These are phyloP conservation scores for Neopestalotiopsis clavispora DNA, from an alignment of 2,329 filamentous ascomycete species.

Conservation along the genomic window DNA sequence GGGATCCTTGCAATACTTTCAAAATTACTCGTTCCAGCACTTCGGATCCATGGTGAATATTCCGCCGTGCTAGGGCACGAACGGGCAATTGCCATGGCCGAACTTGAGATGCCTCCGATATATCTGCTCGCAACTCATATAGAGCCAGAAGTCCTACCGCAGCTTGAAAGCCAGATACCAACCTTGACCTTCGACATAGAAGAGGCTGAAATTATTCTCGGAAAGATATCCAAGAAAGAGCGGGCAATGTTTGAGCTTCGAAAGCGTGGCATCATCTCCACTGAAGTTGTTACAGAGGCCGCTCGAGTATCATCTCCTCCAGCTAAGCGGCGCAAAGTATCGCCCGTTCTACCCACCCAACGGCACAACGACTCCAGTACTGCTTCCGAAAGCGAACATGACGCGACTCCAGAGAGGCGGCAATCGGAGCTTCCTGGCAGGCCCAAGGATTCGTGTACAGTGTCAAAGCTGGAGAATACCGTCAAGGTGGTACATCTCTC, in stretches of 20 bases:
- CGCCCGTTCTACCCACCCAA: constrained; percentile 21
- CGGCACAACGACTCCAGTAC: constrained; percentile 31
- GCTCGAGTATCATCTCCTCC: constrained; percentile 23
- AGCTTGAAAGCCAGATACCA: constrained; percentile 67
- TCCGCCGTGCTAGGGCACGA: neutral
- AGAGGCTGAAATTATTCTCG: constrained; percentile 77
- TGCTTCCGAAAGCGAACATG: constrained; percentile 31
- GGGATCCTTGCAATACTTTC: neutral
- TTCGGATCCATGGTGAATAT: neutral
- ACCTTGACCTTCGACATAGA: constrained; percentile 72
- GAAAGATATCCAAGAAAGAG: constrained; percentile 70
- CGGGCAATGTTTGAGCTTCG: constrained; percentile 81
- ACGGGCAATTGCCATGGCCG: constrained; percentile 25
- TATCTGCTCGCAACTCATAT: constrained; percentile 78
- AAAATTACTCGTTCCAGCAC: neutral
- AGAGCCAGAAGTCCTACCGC: constrained; percentile 62
- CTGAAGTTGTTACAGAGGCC: constrained; percentile 43
- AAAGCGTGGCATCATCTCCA: constrained; percentile 64
- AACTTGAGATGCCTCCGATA: constrained; percentile 62
- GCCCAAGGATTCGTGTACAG: constrained; percentile 11
- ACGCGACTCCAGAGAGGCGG: constrained; percentile 14
- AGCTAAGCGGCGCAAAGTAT: constrained; percentile 43
- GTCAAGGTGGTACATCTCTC: constrained; percentile 61
- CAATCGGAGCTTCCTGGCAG: constrained; percentile 22
- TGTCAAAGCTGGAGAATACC: constrained; percentile 24